A percentile compares a stretch with the other conserved stretches of the same genome.
phyloP scores from a whole-genome alignment of 441 rosid genomes.

The Hura crepitans region DNA sequence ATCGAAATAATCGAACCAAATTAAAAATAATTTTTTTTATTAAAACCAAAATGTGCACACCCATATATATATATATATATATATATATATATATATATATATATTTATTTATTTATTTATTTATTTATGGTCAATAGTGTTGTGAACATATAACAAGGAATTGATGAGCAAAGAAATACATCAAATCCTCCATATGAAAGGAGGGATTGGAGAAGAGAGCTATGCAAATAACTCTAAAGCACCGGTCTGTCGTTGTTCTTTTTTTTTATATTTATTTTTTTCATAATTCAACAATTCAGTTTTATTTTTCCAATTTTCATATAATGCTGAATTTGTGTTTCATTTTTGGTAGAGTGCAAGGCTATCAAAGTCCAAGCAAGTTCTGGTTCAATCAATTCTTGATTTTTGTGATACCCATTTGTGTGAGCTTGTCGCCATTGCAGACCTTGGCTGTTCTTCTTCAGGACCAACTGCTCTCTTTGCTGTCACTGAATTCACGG shows the following conservation, averaged over 20 bases:
- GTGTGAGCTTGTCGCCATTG: constrained; percentile 22
- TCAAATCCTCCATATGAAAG: constrained; percentile 25
- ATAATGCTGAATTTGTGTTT: not conserved
- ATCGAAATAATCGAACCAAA: too few relatives aligned
- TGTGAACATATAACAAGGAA: too few relatives aligned
- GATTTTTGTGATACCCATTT: constrained; percentile 26
- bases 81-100: too few relatives aligned
- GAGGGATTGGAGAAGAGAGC: constrained; percentile 29
- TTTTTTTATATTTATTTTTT: not conserved
- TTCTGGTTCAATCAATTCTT: constrained; percentile 23
- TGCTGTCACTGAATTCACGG: constrained; percentile 23
- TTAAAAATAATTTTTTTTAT: too few relatives aligned
- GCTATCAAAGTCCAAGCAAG: constrained; percentile 26
- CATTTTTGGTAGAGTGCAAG: constrained; percentile 15
- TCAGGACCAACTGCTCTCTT: constrained; percentile 38
- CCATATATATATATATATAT: too few relatives aligned
- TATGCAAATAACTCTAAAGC: constrained; percentile 25
- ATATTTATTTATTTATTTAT: too few relatives aligned
- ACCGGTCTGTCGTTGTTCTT: constrained; percentile 14
- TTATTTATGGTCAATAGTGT: too few relatives aligned
- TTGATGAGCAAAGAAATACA: constrained; percentile 19
- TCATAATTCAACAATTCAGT: not conserved
- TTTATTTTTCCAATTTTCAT: too few relatives aligned
- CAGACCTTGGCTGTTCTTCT: constrained; percentile 48
- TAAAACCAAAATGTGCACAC: too few relatives aligned